Evolutionary conservation across 2,329 filamentous ascomycete species (phyloP), one percentile per base, ranked within the genome.

Genomic region (Neocatenulostroma microsporum): DNA sequence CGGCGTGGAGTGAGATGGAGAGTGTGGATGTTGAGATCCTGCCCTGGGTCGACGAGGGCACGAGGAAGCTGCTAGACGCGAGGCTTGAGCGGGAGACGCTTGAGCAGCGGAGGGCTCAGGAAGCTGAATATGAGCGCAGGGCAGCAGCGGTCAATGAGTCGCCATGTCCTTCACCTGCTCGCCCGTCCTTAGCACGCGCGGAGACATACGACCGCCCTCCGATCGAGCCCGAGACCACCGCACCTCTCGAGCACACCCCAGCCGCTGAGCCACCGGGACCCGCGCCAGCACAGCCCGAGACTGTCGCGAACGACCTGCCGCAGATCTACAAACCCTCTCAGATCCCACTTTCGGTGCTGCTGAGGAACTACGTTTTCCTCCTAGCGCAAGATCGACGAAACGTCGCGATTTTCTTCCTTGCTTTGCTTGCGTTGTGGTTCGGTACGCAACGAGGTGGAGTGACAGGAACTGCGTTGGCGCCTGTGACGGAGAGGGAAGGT

Each of bases 1-100:
- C 88, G 2, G 89, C 85, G 40, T 98, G 89, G 89, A 83, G 78
- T 49, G 89, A 96, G 62, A 98, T 98, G 91, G 91, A 98, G 63
- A 76, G 89, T n/a, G 85, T 96, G 0, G 91, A 98, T 55, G 84
- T 94, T 2, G 89, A 96, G 61, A 76, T 98, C 35, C 77, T 84
- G 51, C 83, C 91, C 3, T 74, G 80, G 53, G 72, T 87, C 9
- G 74, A 78, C 13, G 59, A 73, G 0, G 62, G 68, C 1, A 55
- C 81, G 10, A 70, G 78, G 36, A 70, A 72, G 13, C 75, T 78
- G 46, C 63, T 87, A 14, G 74, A 78, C 34, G 50, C 44, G n/a
- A 54, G 49, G 40, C 64, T 63, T n/a, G 42, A 59, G 8, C 60
- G 69, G 21, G 66, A 71, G 32, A 62, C 67, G 37, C 42, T 46